A percentile compares a stretch with the other conserved stretches of the same genome.
Evolutionary conservation across 2,329 filamentous ascomycete species (phyloP).

Genomic region (Arthrocladium fulminans): DNA sequence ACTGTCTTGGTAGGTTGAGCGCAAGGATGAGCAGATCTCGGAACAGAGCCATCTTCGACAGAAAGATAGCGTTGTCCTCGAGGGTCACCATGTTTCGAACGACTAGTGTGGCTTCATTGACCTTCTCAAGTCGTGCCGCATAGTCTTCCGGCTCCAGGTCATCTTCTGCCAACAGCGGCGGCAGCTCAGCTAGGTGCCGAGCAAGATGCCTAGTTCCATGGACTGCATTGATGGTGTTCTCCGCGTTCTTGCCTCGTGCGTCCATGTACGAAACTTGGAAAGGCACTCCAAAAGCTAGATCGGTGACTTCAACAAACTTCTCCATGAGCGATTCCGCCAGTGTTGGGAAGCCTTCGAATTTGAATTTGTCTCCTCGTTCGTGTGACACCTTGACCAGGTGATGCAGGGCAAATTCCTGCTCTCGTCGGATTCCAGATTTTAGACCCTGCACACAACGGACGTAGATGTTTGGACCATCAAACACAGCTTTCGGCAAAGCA

Average conservation of each 20-base stretch:
- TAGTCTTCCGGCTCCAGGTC: conserved; percentile 36
- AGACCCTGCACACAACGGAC: conserved; percentile 76
- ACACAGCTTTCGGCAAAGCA: conserved; percentile 36
- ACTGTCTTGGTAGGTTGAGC: conserved; percentile 63
- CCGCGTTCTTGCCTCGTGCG: conserved; percentile 41
- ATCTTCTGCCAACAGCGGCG: conserved; percentile 51
- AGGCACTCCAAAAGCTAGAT: conserved; percentile 69
- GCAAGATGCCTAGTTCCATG: conserved; percentile 63
- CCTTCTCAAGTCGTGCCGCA: conserved; percentile 63
- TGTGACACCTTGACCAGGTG: conserved; percentile 93
- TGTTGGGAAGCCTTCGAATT: conserved; percentile 82
- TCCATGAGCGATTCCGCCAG: conserved; percentile 81
- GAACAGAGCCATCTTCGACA: conserved; percentile 64
- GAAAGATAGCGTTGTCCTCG: conserved; percentile 74
- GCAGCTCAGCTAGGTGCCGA: conserved; percentile 59
- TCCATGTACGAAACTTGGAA: conserved; percentile 72
- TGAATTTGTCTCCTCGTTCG: conserved; percentile 90
- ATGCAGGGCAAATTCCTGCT: conserved; percentile 87
- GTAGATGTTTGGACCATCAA: conserved; percentile 81
- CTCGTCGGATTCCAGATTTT: conserved; percentile 65
- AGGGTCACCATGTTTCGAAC: conserved; percentile 95
- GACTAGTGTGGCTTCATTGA: conserved; percentile 80
- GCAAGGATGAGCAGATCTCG: conserved; percentile 77
- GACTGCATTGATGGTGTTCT: conserved; percentile 55
- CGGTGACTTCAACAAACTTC: conserved; percentile 69